These are phyloP conservation scores for Phytophthora nicotianae DNA, from an alignment of 352 stramenopile species.

Conservation along the genomic window DNA sequence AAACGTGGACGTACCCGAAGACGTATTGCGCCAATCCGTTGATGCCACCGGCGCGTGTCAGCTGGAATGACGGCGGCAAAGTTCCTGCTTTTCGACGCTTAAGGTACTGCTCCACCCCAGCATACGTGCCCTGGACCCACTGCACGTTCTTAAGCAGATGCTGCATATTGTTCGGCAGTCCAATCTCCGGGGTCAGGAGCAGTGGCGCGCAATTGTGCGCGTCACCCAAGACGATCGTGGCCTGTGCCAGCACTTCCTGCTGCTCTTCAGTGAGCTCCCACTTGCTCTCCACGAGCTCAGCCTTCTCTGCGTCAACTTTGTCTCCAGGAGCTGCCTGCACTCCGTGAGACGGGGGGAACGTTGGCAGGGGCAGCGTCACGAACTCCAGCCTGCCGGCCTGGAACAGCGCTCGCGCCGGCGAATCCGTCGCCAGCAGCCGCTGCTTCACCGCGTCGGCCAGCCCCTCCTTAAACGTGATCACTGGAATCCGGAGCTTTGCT, in stretches of 20 bases:
- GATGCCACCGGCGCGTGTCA: slow-evolving; percentile 67
- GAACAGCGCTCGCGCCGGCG: slow-evolving; percentile 49
- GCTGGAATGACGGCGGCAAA: slow-evolving; percentile 33
- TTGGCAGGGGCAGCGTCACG: slow-evolving; percentile 34
- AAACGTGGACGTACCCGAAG: slow-evolving; percentile 41
- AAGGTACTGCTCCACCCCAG: slow-evolving; percentile 61
- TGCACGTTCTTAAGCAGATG: slow-evolving; percentile 45
- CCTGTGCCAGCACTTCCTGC: slow-evolving; percentile 42
- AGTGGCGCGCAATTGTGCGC: slow-evolving; percentile 49
- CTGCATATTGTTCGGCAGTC: slow-evolving; percentile 30
- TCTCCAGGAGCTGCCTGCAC: slow-evolving; percentile 27
- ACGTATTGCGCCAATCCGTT: slow-evolving; percentile 75
- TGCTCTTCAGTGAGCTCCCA: slow-evolving; percentile 48
- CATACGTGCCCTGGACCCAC: slow-evolving; percentile 73
- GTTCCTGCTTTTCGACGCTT: slow-evolving; percentile 22
- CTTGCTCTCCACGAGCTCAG: slow-evolving; percentile 10
- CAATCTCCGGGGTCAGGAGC: slow-evolving; percentile 34
- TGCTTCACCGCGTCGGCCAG: slow-evolving; percentile 46
- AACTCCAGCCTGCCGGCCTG: slow-evolving; percentile 48
- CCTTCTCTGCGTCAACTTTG: slow-evolving; percentile 2
- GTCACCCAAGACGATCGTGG: slow-evolving; percentile 55
- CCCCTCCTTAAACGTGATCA: slow-evolving; percentile 58
- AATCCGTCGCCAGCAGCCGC: slow-evolving; percentile 32
- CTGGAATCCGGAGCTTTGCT: slow-evolving; percentile 46
- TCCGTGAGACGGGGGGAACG: slow-evolving; percentile 30